Conservation (phyloP, 1,139 yeast genomes). For the Yamadazyma oceani region DNA sequence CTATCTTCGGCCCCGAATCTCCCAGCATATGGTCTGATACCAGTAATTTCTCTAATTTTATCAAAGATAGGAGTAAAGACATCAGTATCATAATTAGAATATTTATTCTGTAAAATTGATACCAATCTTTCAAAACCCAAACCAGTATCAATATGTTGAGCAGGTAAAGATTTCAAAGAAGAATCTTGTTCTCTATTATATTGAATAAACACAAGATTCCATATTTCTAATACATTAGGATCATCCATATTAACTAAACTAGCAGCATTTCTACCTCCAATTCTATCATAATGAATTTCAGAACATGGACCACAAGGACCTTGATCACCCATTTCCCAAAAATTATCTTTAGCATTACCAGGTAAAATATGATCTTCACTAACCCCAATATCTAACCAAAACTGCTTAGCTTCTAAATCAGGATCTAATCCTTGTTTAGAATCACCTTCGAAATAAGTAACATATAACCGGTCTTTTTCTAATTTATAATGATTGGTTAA, state of each 20-base stretch:
- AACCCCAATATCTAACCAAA: constrained; percentile 88
- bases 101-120: constrained; percentile 84
- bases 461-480: constrained; percentile 77
- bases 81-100: constrained; percentile 95
- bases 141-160: constrained; percentile 96
- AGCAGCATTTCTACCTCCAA: constrained; percentile 96
- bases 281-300: constrained; percentile 95
- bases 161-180: constrained; percentile 80
- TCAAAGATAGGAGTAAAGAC: constrained; percentile 87
- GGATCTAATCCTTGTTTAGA: constrained; percentile 80
- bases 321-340: constrained; percentile 99
- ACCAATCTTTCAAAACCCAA: constrained; percentile 98
- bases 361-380: constrained; percentile 90
- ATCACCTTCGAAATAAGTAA: constrained; percentile 95
- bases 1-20: constrained; percentile 88
- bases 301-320: constrained; percentile 99
- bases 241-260: constrained; percentile 90
- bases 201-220: constrained; percentile 98
- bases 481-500: constrained; percentile 82
- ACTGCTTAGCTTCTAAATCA: constrained; percentile 87
- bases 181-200: constrained; percentile 91
- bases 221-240: constrained; percentile 94
- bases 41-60: constrained; percentile 87
- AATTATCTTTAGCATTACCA: constrained; percentile 86
- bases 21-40: constrained; percentile 88